A percentile compares a stretch with the other conserved stretches of the same genome.
Conservation (phyloP, 192 early-diverging fungal genomes). For the Coemansia nantahalensis region DNA sequence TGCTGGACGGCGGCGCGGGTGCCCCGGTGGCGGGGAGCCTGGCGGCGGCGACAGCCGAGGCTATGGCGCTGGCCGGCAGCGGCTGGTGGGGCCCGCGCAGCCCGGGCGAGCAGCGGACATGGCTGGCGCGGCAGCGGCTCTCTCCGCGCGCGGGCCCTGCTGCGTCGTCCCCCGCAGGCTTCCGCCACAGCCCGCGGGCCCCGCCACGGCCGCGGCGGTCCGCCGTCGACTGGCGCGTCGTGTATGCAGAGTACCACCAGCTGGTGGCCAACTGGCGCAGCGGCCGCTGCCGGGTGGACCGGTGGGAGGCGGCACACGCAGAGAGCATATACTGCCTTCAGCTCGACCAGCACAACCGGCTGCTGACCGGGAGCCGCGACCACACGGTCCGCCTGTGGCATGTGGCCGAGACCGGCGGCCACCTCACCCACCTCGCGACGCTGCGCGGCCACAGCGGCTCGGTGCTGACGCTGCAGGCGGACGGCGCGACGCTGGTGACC, state of each 20-base stretch:
- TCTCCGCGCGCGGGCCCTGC: neutral
- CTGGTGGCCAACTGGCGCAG: constrained; percentile 73
- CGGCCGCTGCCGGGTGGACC: constrained; percentile 58
- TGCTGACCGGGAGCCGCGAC: constrained; percentile 73
- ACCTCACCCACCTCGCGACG: constrained; percentile 52
- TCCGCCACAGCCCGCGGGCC: too few species aligned
- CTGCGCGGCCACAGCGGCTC: constrained; percentile 70
- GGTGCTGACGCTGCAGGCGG: constrained; percentile 85
- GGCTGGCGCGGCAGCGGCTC: neutral
- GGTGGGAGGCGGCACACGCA: constrained; percentile 67
- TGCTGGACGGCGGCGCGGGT: neutral
- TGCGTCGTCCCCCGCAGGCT: too few species aligned
- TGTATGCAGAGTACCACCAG: constrained; percentile 64
- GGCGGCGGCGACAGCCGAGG: constrained; percentile 6
- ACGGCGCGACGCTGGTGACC: constrained; percentile 61
- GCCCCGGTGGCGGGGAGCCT: constrained; percentile 6
- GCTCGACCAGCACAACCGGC: constrained; percentile 62
- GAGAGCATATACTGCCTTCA: constrained; percentile 88
- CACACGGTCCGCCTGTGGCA: constrained; percentile 77
- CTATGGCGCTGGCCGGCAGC: neutral
- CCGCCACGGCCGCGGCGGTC: too few species aligned
- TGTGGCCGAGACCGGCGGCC: constrained; percentile 55
- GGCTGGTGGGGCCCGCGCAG: neutral
- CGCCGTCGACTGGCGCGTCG: constrained; percentile 68
- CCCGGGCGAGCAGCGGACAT: neutral